Conservation (phyloP, 2,329 filamentous ascomycete genomes). For the Beauveria varroae region DNA sequence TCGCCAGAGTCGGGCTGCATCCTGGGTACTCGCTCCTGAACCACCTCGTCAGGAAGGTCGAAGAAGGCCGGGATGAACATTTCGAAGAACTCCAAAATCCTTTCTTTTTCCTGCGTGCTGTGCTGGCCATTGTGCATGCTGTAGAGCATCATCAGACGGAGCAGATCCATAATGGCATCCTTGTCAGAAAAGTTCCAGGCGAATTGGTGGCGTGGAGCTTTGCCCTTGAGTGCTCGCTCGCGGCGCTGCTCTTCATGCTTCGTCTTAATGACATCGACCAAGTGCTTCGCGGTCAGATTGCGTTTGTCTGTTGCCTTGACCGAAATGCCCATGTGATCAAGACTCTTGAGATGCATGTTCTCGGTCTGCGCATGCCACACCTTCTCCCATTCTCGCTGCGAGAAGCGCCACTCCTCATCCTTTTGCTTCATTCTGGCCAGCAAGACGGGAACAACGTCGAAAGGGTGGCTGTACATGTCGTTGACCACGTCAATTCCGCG, state of each 20-base stretch:
- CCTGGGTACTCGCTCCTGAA: conserved; percentile 59
- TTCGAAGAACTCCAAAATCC: conserved; percentile 68
- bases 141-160: conserved; percentile 57
- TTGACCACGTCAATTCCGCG: conserved; percentile 78
- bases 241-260: conserved; percentile 87
- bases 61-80: conserved; percentile 72
- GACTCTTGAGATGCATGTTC: conserved; percentile 88
- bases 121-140: conserved; percentile 63
- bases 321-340: conserved; percentile 92
- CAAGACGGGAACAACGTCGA: conserved; percentile 80
- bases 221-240: conserved; percentile 54
- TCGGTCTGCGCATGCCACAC: conserved; percentile 96
- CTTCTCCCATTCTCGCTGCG: conserved; percentile 96
- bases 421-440: conserved; percentile 89
- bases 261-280: conserved; percentile 84
- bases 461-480: conserved; percentile 77
- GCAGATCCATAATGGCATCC: conserved; percentile 55
- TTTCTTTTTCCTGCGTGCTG: conserved; percentile 64
- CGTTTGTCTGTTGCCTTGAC: conserved; percentile 87
- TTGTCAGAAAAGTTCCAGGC: conserved; percentile 66
- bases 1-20: conserved; percentile 64
- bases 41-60: conserved; percentile 61
- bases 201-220: conserved; percentile 63
- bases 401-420: conserved; percentile 95
- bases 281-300: conserved; percentile 79